phyloP scores from a whole-genome alignment of 2,329 filamentous ascomycete genomes.

The Colletotrichum aenigma region DNA sequence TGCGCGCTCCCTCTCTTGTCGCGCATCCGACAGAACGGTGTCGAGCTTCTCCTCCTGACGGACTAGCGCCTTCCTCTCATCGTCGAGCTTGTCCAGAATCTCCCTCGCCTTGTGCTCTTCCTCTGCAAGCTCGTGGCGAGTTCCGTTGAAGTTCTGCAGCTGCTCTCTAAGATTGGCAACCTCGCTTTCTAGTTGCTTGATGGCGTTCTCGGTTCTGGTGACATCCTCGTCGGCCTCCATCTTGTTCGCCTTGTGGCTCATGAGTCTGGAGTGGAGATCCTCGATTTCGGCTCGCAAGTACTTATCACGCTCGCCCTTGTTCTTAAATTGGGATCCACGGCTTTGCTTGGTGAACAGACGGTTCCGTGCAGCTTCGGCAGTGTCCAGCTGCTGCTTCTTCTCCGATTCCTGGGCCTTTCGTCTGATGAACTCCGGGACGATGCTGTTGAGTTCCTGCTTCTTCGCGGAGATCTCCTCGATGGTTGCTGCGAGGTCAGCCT shows the following conservation, averaged over 20 bases:
- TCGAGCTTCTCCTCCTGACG: slow-evolving; percentile 89
- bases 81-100: slow-evolving; percentile 76
- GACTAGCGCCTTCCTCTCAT: slow-evolving; percentile 86
- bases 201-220: slow-evolving; percentile 70
- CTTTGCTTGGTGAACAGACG: slow-evolving; percentile 92
- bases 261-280: slow-evolving; percentile 77
- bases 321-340: slow-evolving; percentile 84
- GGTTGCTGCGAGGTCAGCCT: slow-evolving; percentile 73
- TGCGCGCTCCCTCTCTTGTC: slow-evolving; percentile 76
- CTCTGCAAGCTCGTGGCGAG: slow-evolving; percentile 73
- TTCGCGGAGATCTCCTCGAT: slow-evolving; percentile 76
- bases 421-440: slow-evolving; percentile 79
- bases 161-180: slow-evolving; percentile 72
- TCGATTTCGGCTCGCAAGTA: slow-evolving; percentile 83
- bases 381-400: slow-evolving; percentile 73
- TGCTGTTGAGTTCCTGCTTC: slow-evolving; percentile 73
- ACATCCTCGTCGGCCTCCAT: slow-evolving; percentile 88
- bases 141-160: slow-evolving; percentile 79
- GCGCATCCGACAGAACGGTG: slow-evolving; percentile 75
- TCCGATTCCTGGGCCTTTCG: slow-evolving; percentile 75
- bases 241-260: slow-evolving; percentile 81
- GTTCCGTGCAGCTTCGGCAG: slow-evolving; percentile 75
- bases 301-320: slow-evolving; percentile 84
- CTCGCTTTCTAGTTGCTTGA: slow-evolving; percentile 74
- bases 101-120: slow-evolving; percentile 80